Conservation (phyloP, 345 rosid genomes). For the Clarkia xantiana region DNA sequence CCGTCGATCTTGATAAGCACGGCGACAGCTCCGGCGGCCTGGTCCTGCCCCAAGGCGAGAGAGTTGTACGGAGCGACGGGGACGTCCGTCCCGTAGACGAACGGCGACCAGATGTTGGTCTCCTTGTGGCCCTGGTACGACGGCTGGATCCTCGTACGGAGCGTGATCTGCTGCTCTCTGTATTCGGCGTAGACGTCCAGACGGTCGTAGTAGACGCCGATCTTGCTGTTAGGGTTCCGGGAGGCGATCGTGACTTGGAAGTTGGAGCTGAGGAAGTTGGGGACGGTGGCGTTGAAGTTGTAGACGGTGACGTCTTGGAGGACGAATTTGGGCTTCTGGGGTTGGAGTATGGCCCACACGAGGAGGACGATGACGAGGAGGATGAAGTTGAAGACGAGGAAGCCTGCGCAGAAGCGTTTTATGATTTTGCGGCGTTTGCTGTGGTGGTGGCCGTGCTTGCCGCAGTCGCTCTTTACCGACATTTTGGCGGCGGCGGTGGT, state of each 20-base stretch:
- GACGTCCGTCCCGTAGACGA: slow-evolving; percentile 43
- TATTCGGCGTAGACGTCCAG: slow-evolving; percentile 60
- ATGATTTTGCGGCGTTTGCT: slow-evolving; percentile 16
- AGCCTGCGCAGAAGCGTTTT: slow-evolving; percentile 19
- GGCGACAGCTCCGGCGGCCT: slow-evolving; percentile 27
- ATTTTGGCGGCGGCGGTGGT: too few relatives aligned
- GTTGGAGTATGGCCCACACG: slow-evolving; percentile 79
- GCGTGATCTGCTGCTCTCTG: slow-evolving; percentile 65
- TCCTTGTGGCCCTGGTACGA: slow-evolving; percentile 56
- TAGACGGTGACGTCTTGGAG: slow-evolving; percentile 89
- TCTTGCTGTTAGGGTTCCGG: slow-evolving; percentile 63
- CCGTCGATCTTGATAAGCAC: slow-evolving; percentile 63
- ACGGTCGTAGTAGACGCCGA: slow-evolving; percentile 79
- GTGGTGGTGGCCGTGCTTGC: slow-evolving; percentile 21
- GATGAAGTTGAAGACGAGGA: slow-evolving; percentile 41
- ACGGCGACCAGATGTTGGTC: slow-evolving; percentile 67
- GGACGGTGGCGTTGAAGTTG: slow-evolving; percentile 62
- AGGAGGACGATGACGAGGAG: slow-evolving; percentile 45
- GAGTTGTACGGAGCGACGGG: slow-evolving; percentile 75
- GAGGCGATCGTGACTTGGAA: slow-evolving; percentile 69
- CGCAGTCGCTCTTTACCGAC: slow-evolving; percentile 21
- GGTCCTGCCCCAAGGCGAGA: slow-evolving; percentile 31
- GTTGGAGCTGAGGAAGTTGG: slow-evolving; percentile 59
- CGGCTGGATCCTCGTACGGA: slow-evolving; percentile 31
- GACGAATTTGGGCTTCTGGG: slow-evolving; percentile 58